Conservation (phyloP, 495 filamentous ascomycete species). For the Baudoinia panamericana region DNA sequence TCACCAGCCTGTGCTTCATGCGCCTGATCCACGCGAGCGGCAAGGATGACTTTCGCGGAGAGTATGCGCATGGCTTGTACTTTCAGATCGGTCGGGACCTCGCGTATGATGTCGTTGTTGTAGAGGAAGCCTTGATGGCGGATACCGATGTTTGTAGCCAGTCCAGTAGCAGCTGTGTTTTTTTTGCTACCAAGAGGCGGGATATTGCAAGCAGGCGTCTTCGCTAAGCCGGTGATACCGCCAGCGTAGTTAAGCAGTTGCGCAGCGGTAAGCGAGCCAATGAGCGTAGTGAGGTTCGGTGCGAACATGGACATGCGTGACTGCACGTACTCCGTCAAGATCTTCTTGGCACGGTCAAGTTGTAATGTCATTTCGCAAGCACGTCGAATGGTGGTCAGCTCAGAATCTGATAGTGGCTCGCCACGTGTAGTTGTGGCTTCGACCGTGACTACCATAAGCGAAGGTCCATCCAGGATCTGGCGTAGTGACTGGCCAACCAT, state of each 20-base stretch:
- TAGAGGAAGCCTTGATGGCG: slow-evolving; percentile 89
- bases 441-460: slow-evolving; percentile 89
- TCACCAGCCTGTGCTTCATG: slow-evolving; percentile 72
- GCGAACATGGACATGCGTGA: slow-evolving; percentile 95
- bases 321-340: slow-evolving; percentile 87
- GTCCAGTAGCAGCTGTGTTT: slow-evolving; percentile 65
- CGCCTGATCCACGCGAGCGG: slow-evolving; percentile 77
- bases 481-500: slow-evolving; percentile 60
- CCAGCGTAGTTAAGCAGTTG: slow-evolving; percentile 91
- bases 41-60: slow-evolving; percentile 81
- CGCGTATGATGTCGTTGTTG: slow-evolving; percentile 72
- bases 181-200: slow-evolving; percentile 83
- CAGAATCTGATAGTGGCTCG: slow-evolving; percentile 54
- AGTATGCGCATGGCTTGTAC: slow-evolving; percentile 94
- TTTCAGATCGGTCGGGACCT: slow-evolving; percentile 73
- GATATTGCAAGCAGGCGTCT: slow-evolving; percentile 86
- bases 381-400: slow-evolving; percentile 59
- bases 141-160: slow-evolving; percentile 88
- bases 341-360: slow-evolving; percentile 76
- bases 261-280: slow-evolving; percentile 89
- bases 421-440: slow-evolving; percentile 85
- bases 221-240: slow-evolving; percentile 74
- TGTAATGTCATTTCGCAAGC: slow-evolving; percentile 80
- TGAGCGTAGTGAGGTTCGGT: slow-evolving; percentile 82
- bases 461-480: slow-evolving; percentile 70